Evolutionary conservation across 1,284 basidiomycete genomes (phyloP), one percentile per base, ranked within the genome.

Genomic region (Marasmius fiardii): DNA sequence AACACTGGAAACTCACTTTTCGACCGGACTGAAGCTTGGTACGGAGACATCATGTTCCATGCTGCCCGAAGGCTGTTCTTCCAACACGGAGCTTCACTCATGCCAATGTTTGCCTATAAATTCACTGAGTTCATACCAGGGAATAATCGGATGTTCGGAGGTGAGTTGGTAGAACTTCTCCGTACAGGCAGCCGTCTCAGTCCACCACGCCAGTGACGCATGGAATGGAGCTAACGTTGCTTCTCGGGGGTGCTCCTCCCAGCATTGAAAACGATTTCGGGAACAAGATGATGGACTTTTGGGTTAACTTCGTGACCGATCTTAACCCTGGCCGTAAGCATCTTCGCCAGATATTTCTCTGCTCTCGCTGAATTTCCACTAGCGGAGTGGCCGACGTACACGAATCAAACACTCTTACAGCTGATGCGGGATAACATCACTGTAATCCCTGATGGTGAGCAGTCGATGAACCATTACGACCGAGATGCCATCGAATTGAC

Each of bases 1-100:
- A 78, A 79, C 56, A 84, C 81, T 0, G 81, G 82, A 0, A 82
- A 85, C 61, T 79, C 77, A 6, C 67, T 85, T 12, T 85, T 81
- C 52, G 82, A 85, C 60, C 68, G 83, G 51, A 77, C 73, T 0
- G 74, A 68, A 50, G 71, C 81, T 0, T 85, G 78, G 76, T 85
- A 84, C 61, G 79, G 77, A 0, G 81, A 80, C 57, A 70, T 74
- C 53, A 83, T 83, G 79, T 85, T 75, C 64, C 68, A 83, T 21
- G 68, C 76, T 0, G 70, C 79, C 0, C 65, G 81, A 35, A 69
- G 81, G 43, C 67, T 76, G 45, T 77, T 83, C 51, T 80, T 81
- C 58, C 66, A 77, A 31, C 70, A 75, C 31, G 81, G 75, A 0
- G 73, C 81, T 0, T 58, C 71, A 1, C 60, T 70, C 16, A 80